Conservation (phyloP, 495 filamentous ascomycete genomes). For the Daldinia caldariorum region DNA sequence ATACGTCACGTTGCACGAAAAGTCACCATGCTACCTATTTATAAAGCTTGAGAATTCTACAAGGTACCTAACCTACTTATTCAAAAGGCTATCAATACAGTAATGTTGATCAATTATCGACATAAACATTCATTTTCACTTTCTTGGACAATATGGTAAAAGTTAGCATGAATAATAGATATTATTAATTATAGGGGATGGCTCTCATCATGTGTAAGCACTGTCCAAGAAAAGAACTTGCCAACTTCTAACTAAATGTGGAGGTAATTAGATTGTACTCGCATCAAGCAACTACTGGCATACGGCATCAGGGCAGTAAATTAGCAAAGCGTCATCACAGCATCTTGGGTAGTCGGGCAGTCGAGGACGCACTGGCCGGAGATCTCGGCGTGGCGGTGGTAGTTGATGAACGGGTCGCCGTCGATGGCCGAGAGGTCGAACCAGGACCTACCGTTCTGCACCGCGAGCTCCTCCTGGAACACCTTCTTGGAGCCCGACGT, state of each 20-base stretch:
- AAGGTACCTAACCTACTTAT: too few relatives aligned
- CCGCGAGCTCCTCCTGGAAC: slow-evolving; percentile 35
- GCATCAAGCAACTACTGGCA: too few relatives aligned
- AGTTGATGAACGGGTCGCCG: slow-evolving; percentile 29
- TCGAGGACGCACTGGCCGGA: slow-evolving; percentile 32
- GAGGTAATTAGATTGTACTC: too few relatives aligned
- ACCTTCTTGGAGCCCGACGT: neutral
- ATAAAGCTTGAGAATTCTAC: too few relatives aligned
- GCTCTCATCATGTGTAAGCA: neutral
- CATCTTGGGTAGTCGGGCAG: slow-evolving; percentile 17
- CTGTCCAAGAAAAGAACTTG: neutral
- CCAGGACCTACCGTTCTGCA: slow-evolving; percentile 29
- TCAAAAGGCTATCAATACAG: too few relatives aligned
- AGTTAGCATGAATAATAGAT: neutral
- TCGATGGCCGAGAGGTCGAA: slow-evolving; percentile 34
- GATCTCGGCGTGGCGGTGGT: slow-evolving; percentile 33
- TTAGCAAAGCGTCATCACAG: slow-evolving; percentile 24
- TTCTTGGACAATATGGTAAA: neutral
- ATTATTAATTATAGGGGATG: neutral
- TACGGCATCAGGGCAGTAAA: neutral
- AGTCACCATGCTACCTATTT: too few relatives aligned
- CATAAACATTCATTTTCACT: neutral
- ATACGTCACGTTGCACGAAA: too few relatives aligned
- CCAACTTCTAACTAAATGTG: neutral
- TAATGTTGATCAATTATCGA: neutral